Evolutionary conservation across 768 basidiomycete species (phyloP).

Genomic region (Amanita pallidorosea): DNA sequence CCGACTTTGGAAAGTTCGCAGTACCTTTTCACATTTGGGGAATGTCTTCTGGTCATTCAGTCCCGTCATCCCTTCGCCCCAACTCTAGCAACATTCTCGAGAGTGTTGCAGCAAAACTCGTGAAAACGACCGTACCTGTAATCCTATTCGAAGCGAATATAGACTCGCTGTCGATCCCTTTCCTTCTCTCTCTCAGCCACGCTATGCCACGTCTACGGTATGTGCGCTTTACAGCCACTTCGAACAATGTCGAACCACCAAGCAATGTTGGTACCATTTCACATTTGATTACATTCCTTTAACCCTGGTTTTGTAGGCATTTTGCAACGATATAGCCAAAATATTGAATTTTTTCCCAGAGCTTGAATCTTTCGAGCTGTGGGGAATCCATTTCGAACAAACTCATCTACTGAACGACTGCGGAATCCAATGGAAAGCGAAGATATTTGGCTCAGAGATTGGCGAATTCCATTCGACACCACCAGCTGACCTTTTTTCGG

Average conservation of each 20-base stretch:
- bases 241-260: slow-evolving; percentile 37
- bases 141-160: slow-evolving; percentile 51
- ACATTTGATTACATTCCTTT: slow-evolving; percentile 11
- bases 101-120: slow-evolving; percentile 41
- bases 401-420: slow-evolving; percentile 30
- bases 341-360: slow-evolving; percentile 48
- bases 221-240: slow-evolving; percentile 56
- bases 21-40: slow-evolving; percentile 49
- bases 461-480: not conserved
- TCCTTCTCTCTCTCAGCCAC: slow-evolving; percentile 44
- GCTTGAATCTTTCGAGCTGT: slow-evolving; percentile 60
- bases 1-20: slow-evolving; percentile 45
- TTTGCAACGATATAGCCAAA: slow-evolving; percentile 50
- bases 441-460: slow-evolving; percentile 22
- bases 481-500: slow-evolving; percentile 14
- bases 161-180: slow-evolving; percentile 41
- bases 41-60: slow-evolving; percentile 57
- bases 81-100: slow-evolving; percentile 49
- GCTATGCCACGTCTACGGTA: slow-evolving; percentile 52
- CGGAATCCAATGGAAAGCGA: slow-evolving; percentile 43
- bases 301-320: slow-evolving; percentile 31
- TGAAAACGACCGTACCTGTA: slow-evolving; percentile 38
- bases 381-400: slow-evolving; percentile 66
- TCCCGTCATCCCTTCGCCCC: slow-evolving; percentile 46
- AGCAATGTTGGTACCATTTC: slow-evolving; percentile 32